These are phyloP conservation scores for Tephrocybe sp. DNA, from an alignment of 768 basidiomycete species.

Conservation along the genomic window DNA sequence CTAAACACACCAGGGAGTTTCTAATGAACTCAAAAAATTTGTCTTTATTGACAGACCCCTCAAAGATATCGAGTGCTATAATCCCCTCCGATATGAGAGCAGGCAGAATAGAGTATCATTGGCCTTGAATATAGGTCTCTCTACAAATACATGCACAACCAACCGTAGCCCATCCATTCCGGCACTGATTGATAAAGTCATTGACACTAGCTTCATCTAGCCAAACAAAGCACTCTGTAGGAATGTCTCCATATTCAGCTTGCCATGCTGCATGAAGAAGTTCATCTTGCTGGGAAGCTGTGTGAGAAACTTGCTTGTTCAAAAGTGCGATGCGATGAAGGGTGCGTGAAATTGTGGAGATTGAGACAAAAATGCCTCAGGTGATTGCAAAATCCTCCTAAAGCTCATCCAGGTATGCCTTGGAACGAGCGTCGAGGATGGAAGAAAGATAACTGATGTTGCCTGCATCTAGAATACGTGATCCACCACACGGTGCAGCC, in stretches of 20 bases:
- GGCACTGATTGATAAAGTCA: slow-evolving; percentile 20
- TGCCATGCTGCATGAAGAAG: slow-evolving; percentile 19
- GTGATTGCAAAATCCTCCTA: slow-evolving; percentile 20
- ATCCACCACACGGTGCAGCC: too few species aligned
- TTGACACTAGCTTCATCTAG: slow-evolving; percentile 28
- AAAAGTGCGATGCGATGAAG: slow-evolving; percentile 19
- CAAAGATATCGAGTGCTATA: slow-evolving; percentile 8
- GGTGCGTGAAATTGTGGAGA: slow-evolving; percentile 25
- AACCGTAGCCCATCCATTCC: slow-evolving; percentile 17
- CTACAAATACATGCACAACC: slow-evolving; percentile 23
- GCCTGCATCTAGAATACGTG: slow-evolving; percentile 14
- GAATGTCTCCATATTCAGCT: slow-evolving; percentile 15
- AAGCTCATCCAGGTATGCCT: slow-evolving; percentile 31
- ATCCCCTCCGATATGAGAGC: not conserved
- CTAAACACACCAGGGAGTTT: too few species aligned
- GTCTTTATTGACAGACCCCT: slow-evolving; percentile 7
- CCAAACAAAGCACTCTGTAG: slow-evolving; percentile 21
- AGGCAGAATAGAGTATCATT: slow-evolving; percentile 15
- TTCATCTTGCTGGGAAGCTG: slow-evolving; percentile 28
- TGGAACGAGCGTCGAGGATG: slow-evolving; percentile 21
- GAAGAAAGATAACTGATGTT: slow-evolving; percentile 21
- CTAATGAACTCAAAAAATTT: not conserved
- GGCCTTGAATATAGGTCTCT: slow-evolving; percentile 22
- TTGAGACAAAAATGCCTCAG: slow-evolving; percentile 23
- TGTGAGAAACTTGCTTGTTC: slow-evolving; percentile 21